These are phyloP conservation scores for Ceratocystis colombiana DNA, from an alignment of 2,329 filamentous ascomycete genomes.

Conservation along the genomic window DNA sequence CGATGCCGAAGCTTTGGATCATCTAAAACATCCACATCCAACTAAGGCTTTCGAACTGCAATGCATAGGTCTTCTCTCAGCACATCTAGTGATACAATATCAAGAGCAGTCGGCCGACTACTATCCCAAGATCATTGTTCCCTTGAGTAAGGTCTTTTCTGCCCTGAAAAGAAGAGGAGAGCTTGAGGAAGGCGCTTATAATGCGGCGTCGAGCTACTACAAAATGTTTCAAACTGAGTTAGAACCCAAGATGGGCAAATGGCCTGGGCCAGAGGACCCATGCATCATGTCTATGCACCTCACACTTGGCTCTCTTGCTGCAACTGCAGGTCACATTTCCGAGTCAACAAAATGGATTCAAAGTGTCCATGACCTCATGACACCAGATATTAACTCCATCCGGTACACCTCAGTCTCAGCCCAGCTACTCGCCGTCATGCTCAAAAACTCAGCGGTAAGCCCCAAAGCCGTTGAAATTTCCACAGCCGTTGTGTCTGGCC, in stretches of 20 bases:
- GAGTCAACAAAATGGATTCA: conserved; percentile 49
- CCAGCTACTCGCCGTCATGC: conserved; percentile 44
- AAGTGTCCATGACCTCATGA: conserved; percentile 36
- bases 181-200: conserved; percentile 20
- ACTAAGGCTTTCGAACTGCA: conserved; percentile 53
- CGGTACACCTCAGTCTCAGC: conserved; percentile 45
- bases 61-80: conserved; percentile 43
- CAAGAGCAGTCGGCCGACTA: conserved; percentile 21
- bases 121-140: conserved; percentile 22
- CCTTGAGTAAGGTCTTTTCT: conserved; percentile 24
- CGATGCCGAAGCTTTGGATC: conserved; percentile 47
- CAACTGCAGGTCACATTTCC: conserved; percentile 38
- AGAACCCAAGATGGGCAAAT: conserved; percentile 24
- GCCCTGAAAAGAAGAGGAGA: conserved; percentile 23
- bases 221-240: conserved; percentile 21
- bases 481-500: conserved; percentile 41
- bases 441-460: conserved; percentile 38
- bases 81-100: conserved; percentile 23
- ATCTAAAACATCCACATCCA: conserved; percentile 47
- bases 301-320: conserved; percentile 41
- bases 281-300: conserved; percentile 41
- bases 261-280: conserved; percentile 24
- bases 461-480: conserved; percentile 37
- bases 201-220: conserved; percentile 20
- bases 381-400: conserved; percentile 37